Percentiles rank a stretch among this genome's conserved stretches.
Conservation (phyloP, 2,329 filamentous ascomycete genomes). For the Colletotrichum shisoi region DNA sequence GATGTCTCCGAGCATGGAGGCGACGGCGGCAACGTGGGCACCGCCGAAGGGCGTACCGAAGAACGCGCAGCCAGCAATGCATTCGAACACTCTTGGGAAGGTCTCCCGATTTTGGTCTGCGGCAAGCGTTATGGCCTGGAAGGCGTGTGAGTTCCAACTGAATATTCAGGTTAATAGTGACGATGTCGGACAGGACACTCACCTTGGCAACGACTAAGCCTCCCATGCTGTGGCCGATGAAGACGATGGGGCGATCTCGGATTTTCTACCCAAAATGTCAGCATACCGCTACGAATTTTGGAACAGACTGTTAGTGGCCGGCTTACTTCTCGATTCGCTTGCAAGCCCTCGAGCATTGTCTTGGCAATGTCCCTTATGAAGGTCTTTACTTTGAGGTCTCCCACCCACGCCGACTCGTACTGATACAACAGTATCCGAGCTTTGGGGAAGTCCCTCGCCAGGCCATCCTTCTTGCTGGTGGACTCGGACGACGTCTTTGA, state of each 20-base stretch:
- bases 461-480: slow-evolving; percentile 44
- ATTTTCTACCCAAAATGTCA: slow-evolving; percentile 16
- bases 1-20: slow-evolving; percentile 49
- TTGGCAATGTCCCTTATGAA: slow-evolving; percentile 52
- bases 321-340: slow-evolving; percentile 48
- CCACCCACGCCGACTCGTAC: slow-evolving; percentile 54
- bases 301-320: too few relatives aligned
- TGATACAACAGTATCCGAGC: slow-evolving; percentile 53
- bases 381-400: slow-evolving; percentile 53
- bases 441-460: slow-evolving; percentile 52
- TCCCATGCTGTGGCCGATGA: slow-evolving; percentile 56
- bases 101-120: slow-evolving; percentile 47
- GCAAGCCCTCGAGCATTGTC: slow-evolving; percentile 49
- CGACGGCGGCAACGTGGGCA: slow-evolving; percentile 49
- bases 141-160: not conserved
- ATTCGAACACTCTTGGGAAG: slow-evolving; percentile 53
- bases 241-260: slow-evolving; percentile 50
- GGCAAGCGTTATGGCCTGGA: slow-evolving; percentile 42
- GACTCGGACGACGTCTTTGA: slow-evolving; percentile 51
- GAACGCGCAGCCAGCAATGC: slow-evolving; percentile 51
- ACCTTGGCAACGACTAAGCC: slow-evolving; percentile 56
- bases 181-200: slow-evolving; percentile 32
- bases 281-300: not conserved
- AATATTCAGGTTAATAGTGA: not conserved
- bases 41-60: slow-evolving; percentile 55